Percentiles rank a stretch among this genome's conserved stretches.
Evolutionary conservation across 1,284 basidiomycete species (phyloP).

Genomic region (Cerioporus squamosus): DNA sequence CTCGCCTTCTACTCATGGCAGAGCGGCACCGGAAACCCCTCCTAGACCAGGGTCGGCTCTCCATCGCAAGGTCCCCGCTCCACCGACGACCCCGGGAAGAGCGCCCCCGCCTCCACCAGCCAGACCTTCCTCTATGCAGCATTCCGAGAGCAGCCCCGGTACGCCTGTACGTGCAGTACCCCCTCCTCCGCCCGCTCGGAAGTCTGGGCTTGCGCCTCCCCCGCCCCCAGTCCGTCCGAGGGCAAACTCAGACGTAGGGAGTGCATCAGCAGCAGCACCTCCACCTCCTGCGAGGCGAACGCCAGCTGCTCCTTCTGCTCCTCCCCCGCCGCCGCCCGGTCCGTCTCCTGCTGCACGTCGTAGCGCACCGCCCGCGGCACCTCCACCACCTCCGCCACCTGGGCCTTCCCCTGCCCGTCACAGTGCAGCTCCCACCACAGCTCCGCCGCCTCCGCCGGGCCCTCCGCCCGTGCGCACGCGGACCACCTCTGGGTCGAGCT

Average conservation of each 20-base stretch:
- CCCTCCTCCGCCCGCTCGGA: conserved; percentile 39
- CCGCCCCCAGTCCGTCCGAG: conserved; percentile 34
- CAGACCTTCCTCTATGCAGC: conserved; percentile 28
- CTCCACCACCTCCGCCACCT: conserved; percentile 30
- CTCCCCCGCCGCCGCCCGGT: conserved; percentile 37
- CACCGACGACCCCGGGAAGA: conserved; percentile 33
- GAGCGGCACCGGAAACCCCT: conserved; percentile 28
- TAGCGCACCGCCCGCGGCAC: conserved; percentile 23
- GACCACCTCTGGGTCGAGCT: conserved; percentile 28
- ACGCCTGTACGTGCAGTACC: conserved; percentile 42
- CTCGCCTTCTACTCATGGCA: conserved; percentile 21
- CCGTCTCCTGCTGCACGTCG: conserved; percentile 39
- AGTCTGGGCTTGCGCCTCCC: conserved; percentile 25
- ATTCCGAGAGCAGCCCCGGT: conserved; percentile 32
- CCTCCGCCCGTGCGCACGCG: conserved; percentile 37
- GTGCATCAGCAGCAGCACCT: conserved; percentile 13
- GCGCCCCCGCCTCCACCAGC: conserved; percentile 37
- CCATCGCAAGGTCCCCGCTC: conserved; percentile 41
- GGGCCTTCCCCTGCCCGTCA: conserved; percentile 29
- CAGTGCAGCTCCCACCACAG: conserved; percentile 28
- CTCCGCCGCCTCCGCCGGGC: conserved; percentile 41
- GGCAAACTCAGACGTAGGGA: conserved; percentile 28
- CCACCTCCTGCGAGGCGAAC: conserved; percentile 13
- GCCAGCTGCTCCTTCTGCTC: conserved; percentile 2
- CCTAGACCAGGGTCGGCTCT: conserved; percentile 33